A percentile compares a stretch with the other conserved stretches of the same genome.
Evolutionary conservation across 345 rosid species (phyloP).

Genomic region (Turnera subulata): DNA sequence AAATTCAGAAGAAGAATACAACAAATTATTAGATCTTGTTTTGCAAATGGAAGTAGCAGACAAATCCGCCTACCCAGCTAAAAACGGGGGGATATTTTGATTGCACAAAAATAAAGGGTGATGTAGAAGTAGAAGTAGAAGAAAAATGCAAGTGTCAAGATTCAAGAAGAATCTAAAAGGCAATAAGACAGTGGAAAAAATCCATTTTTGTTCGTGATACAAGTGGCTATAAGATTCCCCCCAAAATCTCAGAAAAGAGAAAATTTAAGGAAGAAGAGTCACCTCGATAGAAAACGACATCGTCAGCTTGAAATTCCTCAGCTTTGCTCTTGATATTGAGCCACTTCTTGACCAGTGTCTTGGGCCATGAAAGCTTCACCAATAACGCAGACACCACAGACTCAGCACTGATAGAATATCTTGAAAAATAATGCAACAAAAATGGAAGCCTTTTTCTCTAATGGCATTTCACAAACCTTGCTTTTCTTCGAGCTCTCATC

Average conservation of each 20-base stretch:
- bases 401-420: slow-evolving; percentile 7
- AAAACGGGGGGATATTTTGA: slow-evolving; percentile 15
- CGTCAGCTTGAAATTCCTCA: slow-evolving; percentile 82
- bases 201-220: slow-evolving; percentile 13
- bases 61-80: slow-evolving; percentile 7
- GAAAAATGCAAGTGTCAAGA: slow-evolving; percentile 21
- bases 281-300: slow-evolving; percentile 42
- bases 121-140: slow-evolving; percentile 7
- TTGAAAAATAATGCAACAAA: slow-evolving; percentile 9
- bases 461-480: slow-evolving; percentile 52
- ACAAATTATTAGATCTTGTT: slow-evolving; percentile 39
- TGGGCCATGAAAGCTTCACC: slow-evolving; percentile 90
- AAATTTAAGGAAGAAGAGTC: slow-evolving; percentile 12
- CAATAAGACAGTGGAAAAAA: slow-evolving; percentile 9
- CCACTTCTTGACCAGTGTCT: slow-evolving; percentile 95
- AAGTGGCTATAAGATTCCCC: slow-evolving; percentile 20
- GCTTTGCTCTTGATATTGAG: slow-evolving; percentile 76
- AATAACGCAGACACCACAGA: slow-evolving; percentile 11
- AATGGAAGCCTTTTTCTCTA: neutral
- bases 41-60: slow-evolving; percentile 23
- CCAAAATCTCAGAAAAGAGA: slow-evolving; percentile 5
- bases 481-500: slow-evolving; percentile 72
- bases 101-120: slow-evolving; percentile 14
- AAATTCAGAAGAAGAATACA: slow-evolving; percentile 29
- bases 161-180: slow-evolving; percentile 23